Evolutionary conservation across 768 basidiomycete species (phyloP).

Genomic region (Amyloporia xantha): DNA sequence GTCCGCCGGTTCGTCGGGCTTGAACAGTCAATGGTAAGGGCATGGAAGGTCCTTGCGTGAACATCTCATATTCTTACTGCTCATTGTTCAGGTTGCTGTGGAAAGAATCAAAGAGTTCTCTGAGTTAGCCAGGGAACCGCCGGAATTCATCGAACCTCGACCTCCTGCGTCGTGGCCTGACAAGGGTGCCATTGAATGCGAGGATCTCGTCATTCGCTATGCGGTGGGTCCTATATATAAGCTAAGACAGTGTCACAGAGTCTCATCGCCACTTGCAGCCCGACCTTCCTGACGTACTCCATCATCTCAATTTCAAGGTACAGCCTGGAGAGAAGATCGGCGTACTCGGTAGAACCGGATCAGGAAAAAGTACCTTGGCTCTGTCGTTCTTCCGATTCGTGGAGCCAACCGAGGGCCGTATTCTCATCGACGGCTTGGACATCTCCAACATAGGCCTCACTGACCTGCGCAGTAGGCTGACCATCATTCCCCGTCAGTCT

Average conservation of each 20-base stretch:
- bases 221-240: constrained; percentile 55
- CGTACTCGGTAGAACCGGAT: constrained; percentile 60
- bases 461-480: constrained; percentile 71
- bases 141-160: constrained; percentile 84
- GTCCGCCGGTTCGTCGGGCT: constrained; percentile 80
- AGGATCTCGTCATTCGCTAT: constrained; percentile 72
- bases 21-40: constrained; percentile 85
- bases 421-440: constrained; percentile 72
- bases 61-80: constrained; percentile 1
- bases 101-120: constrained; percentile 92
- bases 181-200: constrained; percentile 58
- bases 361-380: constrained; percentile 75
- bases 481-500: constrained; percentile 65
- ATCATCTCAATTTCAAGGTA: constrained; percentile 69
- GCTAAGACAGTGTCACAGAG: too few relatives aligned
- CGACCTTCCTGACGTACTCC: constrained; percentile 81
- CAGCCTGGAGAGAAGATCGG: constrained; percentile 76
- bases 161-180: constrained; percentile 78
- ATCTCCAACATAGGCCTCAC: constrained; percentile 76
- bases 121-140: constrained; percentile 65
- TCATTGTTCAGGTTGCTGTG: constrained; percentile 55
- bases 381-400: constrained; percentile 87
- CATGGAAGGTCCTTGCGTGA: neutral
- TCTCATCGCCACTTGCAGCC: constrained; percentile 44
- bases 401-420: constrained; percentile 73